A percentile compares a stretch with the other conserved stretches of the same genome.
These are phyloP conservation scores for Penicillium angulare DNA, from an alignment of 495 filamentous ascomycete species.

Conservation along the genomic window DNA sequence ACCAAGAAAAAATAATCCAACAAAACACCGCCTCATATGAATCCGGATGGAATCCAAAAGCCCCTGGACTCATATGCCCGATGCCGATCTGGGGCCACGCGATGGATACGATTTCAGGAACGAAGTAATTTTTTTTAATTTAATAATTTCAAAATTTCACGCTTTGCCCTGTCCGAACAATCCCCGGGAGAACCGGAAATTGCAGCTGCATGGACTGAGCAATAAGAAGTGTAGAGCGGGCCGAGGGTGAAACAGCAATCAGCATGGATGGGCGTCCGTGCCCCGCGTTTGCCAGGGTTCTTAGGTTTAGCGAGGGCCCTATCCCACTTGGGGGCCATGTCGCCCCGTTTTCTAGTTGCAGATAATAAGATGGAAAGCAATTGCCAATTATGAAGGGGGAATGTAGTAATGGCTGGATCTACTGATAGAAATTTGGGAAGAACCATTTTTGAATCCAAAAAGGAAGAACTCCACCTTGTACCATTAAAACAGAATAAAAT, in stretches of 20 bases:
- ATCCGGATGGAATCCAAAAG: no score
- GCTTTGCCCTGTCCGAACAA: background rate
- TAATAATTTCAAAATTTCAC: background rate
- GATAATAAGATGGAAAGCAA: no score
- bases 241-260: conserved; percentile 10
- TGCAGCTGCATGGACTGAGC: background rate
- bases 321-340: conserved; percentile 11
- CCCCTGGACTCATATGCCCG: no score
- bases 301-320: conserved; percentile 5
- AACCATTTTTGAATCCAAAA: no score
- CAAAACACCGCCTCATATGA: no score
- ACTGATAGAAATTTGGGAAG: no score
- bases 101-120: background rate
- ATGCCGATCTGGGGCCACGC: background rate
- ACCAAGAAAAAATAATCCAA: no score
- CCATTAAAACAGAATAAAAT: no score
- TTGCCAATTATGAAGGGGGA: no score
- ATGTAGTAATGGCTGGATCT: no score
- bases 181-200: conserved; percentile 14
- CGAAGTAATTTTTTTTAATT: background rate
- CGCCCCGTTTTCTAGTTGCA: background rate
- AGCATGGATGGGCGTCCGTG: conserved; percentile 13
- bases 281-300: conserved; percentile 13
- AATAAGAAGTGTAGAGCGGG: conserved; percentile 5
- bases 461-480: no score